Conservation (phyloP, 345 rosid species). For the Alliaria petiolata region DNA sequence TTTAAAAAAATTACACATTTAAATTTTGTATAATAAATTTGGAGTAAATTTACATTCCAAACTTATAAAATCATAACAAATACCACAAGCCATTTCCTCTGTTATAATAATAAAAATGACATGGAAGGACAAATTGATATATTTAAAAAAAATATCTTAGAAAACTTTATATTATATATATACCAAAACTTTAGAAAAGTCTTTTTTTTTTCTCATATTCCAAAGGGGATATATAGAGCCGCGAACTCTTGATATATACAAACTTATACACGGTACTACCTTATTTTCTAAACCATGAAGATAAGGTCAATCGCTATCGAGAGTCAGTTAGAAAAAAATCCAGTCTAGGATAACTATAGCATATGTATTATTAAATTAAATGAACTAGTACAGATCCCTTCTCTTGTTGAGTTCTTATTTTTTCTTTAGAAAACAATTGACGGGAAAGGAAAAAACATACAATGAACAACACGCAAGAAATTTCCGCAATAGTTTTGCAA, state of each 20-base stretch:
- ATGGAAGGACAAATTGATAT: no score
- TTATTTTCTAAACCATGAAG: not conserved
- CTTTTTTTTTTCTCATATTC: not conserved
- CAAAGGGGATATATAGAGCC: no score
- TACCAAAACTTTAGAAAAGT: not conserved
- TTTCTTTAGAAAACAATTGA: not conserved
- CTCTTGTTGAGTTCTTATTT: not conserved
- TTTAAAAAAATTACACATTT: no score
- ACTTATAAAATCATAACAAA: no score
- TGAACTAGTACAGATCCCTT: not conserved
- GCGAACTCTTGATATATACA: not conserved
- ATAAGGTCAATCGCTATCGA: not conserved
- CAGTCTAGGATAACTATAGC: not conserved
- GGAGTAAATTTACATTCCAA: no score
- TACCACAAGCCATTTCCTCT: no score
- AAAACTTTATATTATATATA: no score
- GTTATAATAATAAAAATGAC: no score
- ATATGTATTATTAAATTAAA: not conserved
- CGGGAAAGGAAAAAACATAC: not conserved
- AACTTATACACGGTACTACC: not conserved
- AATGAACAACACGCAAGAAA: slow-evolving; percentile 13
- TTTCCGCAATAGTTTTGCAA: not conserved
- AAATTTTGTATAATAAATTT: no score
- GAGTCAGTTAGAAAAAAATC: not conserved
- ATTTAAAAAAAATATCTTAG: no score